phyloP scores from a whole-genome alignment of 305 asterid genomes.

The Lippia alba region DNA sequence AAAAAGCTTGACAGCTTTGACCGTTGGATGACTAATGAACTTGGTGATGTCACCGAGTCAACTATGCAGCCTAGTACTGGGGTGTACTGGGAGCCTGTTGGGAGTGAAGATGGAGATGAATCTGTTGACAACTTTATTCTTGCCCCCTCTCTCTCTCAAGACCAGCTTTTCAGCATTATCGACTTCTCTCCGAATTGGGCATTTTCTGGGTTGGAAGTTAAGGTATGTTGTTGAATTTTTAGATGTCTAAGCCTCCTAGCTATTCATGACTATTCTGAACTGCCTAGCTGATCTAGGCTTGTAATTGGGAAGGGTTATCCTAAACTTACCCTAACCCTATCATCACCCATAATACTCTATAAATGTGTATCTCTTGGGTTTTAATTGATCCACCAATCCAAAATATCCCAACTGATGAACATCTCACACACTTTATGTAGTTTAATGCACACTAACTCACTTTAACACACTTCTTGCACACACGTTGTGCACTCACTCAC shows the following conservation, averaged over 20 bases:
- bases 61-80: conserved; percentile 64
- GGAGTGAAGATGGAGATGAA: conserved; percentile 68
- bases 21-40: conserved; percentile 96
- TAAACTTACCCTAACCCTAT: too few species aligned
- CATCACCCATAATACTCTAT: too few species aligned
- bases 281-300: conserved; percentile 19
- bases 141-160: conserved; percentile 85
- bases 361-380: too few species aligned
- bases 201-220: conserved; percentile 65
- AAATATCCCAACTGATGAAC: too few species aligned
- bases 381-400: too few species aligned
- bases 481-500: too few species aligned
- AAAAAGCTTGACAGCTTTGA: conserved; percentile 95
- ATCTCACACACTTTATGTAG: too few species aligned
- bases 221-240: conserved; percentile 54
- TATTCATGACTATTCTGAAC: conserved; percentile 4
- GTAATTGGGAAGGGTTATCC: neutral
- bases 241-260: conserved; percentile 10
- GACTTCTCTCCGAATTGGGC: conserved; percentile 96
- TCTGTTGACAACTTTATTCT: conserved; percentile 73
- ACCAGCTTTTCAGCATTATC: conserved; percentile 84
- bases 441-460: too few species aligned
- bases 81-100: conserved; percentile 79
- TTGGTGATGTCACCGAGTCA: conserved; percentile 85
- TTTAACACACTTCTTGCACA: too few species aligned